Evolutionary conservation across 768 basidiomycete species (phyloP).

Genomic region (Suillus sp.): DNA sequence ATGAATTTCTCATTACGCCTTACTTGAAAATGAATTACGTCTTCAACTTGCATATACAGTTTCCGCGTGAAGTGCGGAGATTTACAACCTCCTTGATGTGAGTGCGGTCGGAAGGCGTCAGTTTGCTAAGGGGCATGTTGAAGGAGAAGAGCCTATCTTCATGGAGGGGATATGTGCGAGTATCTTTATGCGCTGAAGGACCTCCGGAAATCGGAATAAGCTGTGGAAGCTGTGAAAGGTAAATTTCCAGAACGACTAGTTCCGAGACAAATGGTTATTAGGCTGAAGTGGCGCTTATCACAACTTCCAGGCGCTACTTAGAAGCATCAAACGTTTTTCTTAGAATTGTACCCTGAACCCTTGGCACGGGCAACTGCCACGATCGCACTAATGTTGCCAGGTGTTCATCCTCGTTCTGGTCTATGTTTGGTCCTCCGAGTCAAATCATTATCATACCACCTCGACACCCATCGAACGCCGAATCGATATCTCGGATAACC

Average conservation of each 20-base stretch:
- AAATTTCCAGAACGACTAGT: neutral
- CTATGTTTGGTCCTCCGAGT: neutral
- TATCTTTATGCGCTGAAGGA: neutral
- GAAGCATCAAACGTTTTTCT: conserved; percentile 1
- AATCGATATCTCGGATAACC: conserved; percentile 5
- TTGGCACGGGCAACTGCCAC: neutral
- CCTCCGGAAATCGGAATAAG: neutral
- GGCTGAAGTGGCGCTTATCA: neutral
- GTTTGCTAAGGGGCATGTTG: neutral
- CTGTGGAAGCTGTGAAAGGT: neutral
- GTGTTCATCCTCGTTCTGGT: conserved; percentile 1
- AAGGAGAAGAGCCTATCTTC: neutral
- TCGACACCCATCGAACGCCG: neutral
- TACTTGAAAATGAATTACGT: neutral
- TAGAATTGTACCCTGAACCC: neutral
- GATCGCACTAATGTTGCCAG: neutral
- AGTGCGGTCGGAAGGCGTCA: neutral
- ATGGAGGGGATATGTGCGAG: neutral
- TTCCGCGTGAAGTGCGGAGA: neutral
- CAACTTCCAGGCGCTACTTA: neutral
- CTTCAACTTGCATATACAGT: neutral
- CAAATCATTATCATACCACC: neutral
- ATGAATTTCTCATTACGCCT: neutral
- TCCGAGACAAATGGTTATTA: neutral
- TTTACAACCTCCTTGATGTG: neutral